Evolutionary conservation across 2,329 filamentous ascomycete species (phyloP), one percentile per base, ranked within the genome.

Genomic region (Orbilia javanica): DNA sequence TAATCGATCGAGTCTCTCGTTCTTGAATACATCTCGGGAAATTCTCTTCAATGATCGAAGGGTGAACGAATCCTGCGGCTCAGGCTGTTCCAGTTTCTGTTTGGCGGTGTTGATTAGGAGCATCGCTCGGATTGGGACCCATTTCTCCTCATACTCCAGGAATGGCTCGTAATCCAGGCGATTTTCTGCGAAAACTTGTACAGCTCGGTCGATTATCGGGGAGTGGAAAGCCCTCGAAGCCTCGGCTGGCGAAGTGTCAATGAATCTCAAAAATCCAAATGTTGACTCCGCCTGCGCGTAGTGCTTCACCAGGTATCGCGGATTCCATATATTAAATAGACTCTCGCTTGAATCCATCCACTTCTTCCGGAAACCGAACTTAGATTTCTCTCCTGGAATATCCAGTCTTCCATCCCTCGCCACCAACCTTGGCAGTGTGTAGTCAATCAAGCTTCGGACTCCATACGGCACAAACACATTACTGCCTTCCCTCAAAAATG

Each of bases 201-300:
- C 85, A 2, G 93, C 92, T 44, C 94, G 92, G 67, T 92, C 87
- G 81, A 97, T 93, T 1, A 96, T 81, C 76, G 91, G 90, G 66
- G 88, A 87, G 81, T 90, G 91, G 3, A 92, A 91, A 34, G 90
- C 88, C 68, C 87, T 87, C 73, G 91, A 92, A 0, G 90, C 90
- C 79, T 98, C 94, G 8, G 87, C 87, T 1, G 90, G 86, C 13
- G 93, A 96, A 0, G 88, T 86, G 81, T 97, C 93, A 2, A 92
- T 89, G 82, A 99, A 97, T 3, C 94, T 90, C 75, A 98, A 87
- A 90, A 94, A 99, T 0, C 94, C 95, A 84, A 98, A 98, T 1
- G 90, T 88, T 13, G 89, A 88, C 62, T 88, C 87, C 0, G 88
- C 87, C n/a, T 46, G 67, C 31, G 31, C 70, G 10, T 88, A 84